Evolutionary conservation across 331 rosid species (phyloP).

Genomic region (Erythrophleum ivorense): DNA sequence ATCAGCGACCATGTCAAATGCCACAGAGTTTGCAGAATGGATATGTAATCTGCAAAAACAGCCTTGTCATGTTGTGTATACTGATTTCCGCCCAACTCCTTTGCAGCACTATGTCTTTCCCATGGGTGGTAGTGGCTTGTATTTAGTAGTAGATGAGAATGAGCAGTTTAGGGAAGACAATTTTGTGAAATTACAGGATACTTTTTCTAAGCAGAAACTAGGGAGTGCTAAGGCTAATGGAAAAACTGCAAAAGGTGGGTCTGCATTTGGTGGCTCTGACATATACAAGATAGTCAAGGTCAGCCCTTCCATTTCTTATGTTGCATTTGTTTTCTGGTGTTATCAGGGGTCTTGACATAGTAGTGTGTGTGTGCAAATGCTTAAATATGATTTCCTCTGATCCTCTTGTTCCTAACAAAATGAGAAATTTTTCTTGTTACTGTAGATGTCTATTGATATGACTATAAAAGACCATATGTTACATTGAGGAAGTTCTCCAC

Average conservation of each 20-base stretch:
- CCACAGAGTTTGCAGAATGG: conserved; percentile 97
- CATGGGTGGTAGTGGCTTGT: conserved; percentile 76
- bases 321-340: neutral
- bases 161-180: conserved; percentile 87
- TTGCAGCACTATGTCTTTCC: conserved; percentile 93
- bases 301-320: conserved; percentile 19
- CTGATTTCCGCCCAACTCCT: conserved; percentile 94
- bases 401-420: neutral
- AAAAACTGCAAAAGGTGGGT: conserved; percentile 66
- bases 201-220: conserved; percentile 64
- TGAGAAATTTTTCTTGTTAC: neutral
- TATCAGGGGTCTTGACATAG: neutral
- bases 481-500: neutral
- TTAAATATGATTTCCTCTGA: neutral
- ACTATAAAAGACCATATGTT: neutral
- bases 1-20: conserved; percentile 96
- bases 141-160: conserved; percentile 87
- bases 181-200: conserved; percentile 74
- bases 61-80: conserved; percentile 96
- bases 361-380: neutral
- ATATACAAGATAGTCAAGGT: conserved; percentile 96
- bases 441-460: neutral
- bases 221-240: conserved; percentile 65
- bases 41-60: conserved; percentile 88
- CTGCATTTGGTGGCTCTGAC: conserved; percentile 77